Conservation (phyloP, 2,329 filamentous ascomycete species). For the Neonectria faginata region DNA sequence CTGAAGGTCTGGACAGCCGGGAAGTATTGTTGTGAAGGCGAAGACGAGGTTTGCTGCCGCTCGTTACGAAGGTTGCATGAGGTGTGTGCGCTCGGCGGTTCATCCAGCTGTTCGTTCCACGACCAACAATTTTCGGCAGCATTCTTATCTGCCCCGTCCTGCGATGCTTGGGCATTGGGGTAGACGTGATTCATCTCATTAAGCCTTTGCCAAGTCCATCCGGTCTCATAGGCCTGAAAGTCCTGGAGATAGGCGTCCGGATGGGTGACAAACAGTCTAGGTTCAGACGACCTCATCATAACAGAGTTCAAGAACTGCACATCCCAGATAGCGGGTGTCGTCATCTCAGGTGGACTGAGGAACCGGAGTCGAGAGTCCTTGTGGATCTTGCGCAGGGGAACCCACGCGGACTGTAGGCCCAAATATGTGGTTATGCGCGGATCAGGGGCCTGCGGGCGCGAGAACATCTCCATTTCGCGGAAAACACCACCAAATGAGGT, state of each 20-base stretch:
- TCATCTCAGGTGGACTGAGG: conserved; percentile 76
- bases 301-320: conserved; percentile 77
- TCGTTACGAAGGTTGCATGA: conserved; percentile 57
- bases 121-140: conserved; percentile 72
- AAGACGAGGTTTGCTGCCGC: conserved; percentile 55
- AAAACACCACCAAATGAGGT: conserved; percentile 71
- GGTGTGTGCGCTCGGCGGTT: conserved; percentile 59
- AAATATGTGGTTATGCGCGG: conserved; percentile 59
- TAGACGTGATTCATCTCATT: conserved; percentile 71
- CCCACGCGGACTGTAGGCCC: conserved; percentile 75
- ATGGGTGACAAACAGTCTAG: conserved; percentile 80
- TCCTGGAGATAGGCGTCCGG: conserved; percentile 80
- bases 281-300: conserved; percentile 76
- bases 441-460: conserved; percentile 45
- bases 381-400: conserved; percentile 81
- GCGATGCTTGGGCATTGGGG: conserved; percentile 53
- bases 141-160: conserved; percentile 52
- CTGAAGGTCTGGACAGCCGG: conserved; percentile 42
- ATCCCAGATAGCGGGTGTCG: conserved; percentile 78
- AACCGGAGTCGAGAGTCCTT: conserved; percentile 80
- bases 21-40: conserved; percentile 54
- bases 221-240: conserved; percentile 60
- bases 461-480: conserved; percentile 55
- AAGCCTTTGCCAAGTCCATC: conserved; percentile 79
- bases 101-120: conserved; percentile 74